These are phyloP conservation scores for Dalechampia spathulata DNA, from an alignment of 441 rosid species.

Conservation along the genomic window DNA sequence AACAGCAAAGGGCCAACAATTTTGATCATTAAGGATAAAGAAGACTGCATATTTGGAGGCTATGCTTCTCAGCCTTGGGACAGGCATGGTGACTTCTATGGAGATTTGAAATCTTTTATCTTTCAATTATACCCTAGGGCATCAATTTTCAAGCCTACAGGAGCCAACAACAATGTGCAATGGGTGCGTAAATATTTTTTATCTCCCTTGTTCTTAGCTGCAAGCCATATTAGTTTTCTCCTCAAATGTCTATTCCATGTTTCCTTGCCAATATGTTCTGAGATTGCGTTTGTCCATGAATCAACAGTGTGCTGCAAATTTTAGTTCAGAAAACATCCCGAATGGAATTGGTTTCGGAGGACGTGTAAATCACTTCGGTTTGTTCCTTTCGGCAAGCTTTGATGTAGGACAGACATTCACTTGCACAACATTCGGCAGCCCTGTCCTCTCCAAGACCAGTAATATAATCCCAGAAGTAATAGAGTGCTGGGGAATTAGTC, in stretches of 20 bases:
- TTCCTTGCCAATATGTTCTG: no score
- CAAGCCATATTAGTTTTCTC: no score
- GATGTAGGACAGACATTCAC: conserved; percentile 69
- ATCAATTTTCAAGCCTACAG: conserved; percentile 71
- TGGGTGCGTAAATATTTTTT: conserved; percentile 46
- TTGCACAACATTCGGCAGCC: conserved; percentile 74
- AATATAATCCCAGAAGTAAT: conserved; percentile 57
- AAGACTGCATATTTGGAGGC: conserved; percentile 74
- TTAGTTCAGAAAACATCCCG: conserved; percentile 80
- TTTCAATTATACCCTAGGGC: conserved; percentile 73
- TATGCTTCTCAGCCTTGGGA: conserved; percentile 91
- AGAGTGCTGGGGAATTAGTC: conserved; percentile 85
- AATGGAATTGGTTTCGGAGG: conserved; percentile 93
- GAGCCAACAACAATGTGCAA: conserved; percentile 74
- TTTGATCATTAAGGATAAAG: conserved; percentile 65
- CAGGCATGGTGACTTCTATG: conserved; percentile 75
- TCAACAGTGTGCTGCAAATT: conserved; percentile 74
- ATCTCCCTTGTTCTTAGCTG: no score
- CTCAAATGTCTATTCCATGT: no score
- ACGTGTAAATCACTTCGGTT: conserved; percentile 62
- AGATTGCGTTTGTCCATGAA: conserved; percentile 7
- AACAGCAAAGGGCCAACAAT: conserved; percentile 52
- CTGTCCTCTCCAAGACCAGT: conserved; percentile 50
- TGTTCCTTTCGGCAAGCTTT: conserved; percentile 66
- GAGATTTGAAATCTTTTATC: conserved; percentile 83